Conservation (phyloP, 2,329 filamentous ascomycete genomes). For the Zymoseptoria ardabiliae region DNA sequence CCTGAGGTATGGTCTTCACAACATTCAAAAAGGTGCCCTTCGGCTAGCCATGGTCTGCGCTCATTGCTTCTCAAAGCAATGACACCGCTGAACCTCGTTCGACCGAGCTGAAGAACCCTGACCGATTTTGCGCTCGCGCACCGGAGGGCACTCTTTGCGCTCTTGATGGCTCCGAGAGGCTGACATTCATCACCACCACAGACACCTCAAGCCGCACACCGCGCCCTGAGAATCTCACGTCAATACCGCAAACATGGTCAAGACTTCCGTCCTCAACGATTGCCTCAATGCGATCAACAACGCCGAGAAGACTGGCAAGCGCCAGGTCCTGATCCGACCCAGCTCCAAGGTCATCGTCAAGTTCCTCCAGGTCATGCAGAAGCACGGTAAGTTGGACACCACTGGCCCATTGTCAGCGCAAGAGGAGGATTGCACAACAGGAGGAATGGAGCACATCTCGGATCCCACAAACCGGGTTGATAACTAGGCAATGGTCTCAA, state of each 20-base stretch:
- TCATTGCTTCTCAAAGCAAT: conserved; percentile 30
- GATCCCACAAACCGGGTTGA: conserved; percentile 67
- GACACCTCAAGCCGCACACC: conserved; percentile 54
- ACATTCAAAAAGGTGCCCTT: conserved; percentile 37
- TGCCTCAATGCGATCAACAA: conserved; percentile 86
- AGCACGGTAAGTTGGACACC: conserved; percentile 72
- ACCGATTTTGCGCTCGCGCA: conserved; percentile 31
- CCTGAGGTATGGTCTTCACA: conserved; percentile 30
- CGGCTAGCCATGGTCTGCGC: conserved; percentile 44
- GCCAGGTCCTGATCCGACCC: conserved; percentile 96
- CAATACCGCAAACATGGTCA: conserved; percentile 83
- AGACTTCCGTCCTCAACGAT: conserved; percentile 99
- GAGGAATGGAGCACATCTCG: background rate
- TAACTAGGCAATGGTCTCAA: conserved; percentile 98
- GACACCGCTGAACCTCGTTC: conserved; percentile 42
- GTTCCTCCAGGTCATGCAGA: conserved; percentile 99
- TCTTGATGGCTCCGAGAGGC: conserved; percentile 55
- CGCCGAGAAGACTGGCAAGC: conserved; percentile 99
- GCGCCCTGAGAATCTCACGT: conserved; percentile 73
- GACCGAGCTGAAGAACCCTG: conserved; percentile 63
- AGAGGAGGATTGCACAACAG: conserved; percentile 10
- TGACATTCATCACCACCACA: conserved; percentile 43
- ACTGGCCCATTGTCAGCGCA: conserved; percentile 14
- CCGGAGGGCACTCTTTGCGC: conserved; percentile 60
- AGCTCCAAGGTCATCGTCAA: conserved; percentile 99